phyloP scores from a whole-genome alignment of 352 stramenopile genomes.

The Phytophthora vignae region DNA sequence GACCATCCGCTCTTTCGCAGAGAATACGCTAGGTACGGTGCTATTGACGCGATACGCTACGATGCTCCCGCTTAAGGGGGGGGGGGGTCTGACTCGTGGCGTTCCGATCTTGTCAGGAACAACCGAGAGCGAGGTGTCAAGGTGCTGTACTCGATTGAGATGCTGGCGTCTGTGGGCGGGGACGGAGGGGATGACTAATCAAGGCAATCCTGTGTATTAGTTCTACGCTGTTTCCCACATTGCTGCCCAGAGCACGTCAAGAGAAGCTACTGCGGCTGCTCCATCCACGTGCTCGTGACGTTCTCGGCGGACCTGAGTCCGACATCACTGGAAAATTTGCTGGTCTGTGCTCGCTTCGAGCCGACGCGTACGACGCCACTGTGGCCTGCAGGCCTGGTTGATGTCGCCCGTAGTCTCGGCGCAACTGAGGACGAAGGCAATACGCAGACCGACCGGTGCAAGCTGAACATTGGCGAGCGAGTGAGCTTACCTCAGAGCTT shows the following conservation, averaged over 20 bases:
- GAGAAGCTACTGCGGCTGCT: constrained; percentile 48
- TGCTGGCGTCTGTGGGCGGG: neutral
- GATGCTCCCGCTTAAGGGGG: too few species aligned
- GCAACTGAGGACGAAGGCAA: neutral
- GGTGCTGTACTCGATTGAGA: neutral
- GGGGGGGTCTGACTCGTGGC: too few species aligned
- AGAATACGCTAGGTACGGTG: too few species aligned
- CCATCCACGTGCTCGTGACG: constrained; percentile 36
- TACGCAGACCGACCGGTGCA: neutral
- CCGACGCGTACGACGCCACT: constrained; percentile 11
- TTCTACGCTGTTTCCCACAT: constrained; percentile 47
- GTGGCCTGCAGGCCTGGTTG: constrained; percentile 2
- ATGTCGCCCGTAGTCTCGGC: neutral
- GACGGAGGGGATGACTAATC: neutral
- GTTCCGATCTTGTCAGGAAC: too few species aligned
- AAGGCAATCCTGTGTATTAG: neutral
- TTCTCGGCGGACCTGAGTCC: constrained; percentile 9
- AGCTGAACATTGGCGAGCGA: neutral
- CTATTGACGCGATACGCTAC: too few species aligned
- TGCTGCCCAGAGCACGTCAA: constrained; percentile 42
- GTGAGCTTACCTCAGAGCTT: neutral
- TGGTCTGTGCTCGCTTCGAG: constrained; percentile 46
- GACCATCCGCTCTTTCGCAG: too few species aligned
- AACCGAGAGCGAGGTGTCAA: neutral
- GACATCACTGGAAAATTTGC: constrained; percentile 1